phyloP scores from a whole-genome alignment of 2,329 filamentous ascomycete species.

The Ceratocystis variospora region DNA sequence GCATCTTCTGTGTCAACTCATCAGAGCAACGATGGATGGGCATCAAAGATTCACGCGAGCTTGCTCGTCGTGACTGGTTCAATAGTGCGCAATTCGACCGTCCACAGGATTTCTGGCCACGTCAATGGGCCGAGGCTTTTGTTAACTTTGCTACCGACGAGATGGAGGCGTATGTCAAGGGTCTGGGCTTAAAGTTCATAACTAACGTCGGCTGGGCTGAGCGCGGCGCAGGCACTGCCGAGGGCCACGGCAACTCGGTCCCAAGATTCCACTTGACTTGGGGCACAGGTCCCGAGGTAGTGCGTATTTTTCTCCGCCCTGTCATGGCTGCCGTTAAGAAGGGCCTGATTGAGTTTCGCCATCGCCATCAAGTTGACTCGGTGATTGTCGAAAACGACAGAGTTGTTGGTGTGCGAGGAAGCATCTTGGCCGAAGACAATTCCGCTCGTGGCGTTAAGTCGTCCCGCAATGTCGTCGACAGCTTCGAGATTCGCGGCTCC shows the following conservation, averaged over 20 bases:
- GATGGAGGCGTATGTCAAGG: conserved; percentile 45
- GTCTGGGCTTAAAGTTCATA: conserved; percentile 38
- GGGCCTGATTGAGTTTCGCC: conserved; percentile 41
- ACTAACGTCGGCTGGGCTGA: conserved; percentile 48
- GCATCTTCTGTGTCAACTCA: conserved; percentile 46
- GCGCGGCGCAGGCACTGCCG: conserved; percentile 40
- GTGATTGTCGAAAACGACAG: conserved; percentile 41
- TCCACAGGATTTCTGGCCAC: conserved; percentile 42
- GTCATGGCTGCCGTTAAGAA: conserved; percentile 38
- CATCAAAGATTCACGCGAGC: conserved; percentile 42
- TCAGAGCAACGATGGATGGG: conserved; percentile 42
- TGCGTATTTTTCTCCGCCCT: conserved; percentile 43
- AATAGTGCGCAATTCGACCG: conserved; percentile 45
- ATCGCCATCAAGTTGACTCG: conserved; percentile 44
- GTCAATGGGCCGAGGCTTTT: conserved; percentile 49
- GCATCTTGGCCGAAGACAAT: conserved; percentile 38
- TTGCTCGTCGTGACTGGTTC: conserved; percentile 47
- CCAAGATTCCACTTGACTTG: conserved; percentile 50
- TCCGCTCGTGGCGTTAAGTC: conserved; percentile 39
- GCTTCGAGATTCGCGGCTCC: conserved; percentile 40
- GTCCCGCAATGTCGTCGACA: conserved; percentile 33
- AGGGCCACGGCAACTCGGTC: conserved; percentile 48
- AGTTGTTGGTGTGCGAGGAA: conserved; percentile 40
- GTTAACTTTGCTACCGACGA: conserved; percentile 47
- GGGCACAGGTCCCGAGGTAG: conserved; percentile 48